A percentile compares a stretch with the other conserved stretches of the same genome.
Evolutionary conservation across 306 rosid genomes (phyloP).

Genomic region (Mimosa bimucronata): DNA sequence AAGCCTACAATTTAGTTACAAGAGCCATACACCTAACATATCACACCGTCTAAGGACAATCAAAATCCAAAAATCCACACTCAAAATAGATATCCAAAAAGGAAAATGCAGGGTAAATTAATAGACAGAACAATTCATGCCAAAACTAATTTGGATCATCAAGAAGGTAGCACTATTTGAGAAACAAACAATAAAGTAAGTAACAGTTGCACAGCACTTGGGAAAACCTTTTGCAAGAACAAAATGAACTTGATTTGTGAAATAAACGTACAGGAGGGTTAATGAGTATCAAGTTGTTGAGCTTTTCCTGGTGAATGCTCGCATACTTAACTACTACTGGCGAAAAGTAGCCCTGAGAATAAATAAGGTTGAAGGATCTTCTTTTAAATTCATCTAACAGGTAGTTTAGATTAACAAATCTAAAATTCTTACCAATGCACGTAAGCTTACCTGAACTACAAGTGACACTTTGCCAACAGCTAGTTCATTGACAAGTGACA

Average conservation of each 20-base stretch:
- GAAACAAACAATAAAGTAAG: conserved; percentile 12
- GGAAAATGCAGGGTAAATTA: background rate
- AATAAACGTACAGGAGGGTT: conserved; percentile 76
- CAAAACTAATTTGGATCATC: conserved; percentile 12
- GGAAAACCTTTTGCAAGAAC: conserved; percentile 2
- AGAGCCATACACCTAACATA: background rate
- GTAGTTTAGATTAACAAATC: conserved; percentile 5
- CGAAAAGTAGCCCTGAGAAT: conserved; percentile 79
- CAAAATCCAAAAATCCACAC: conserved; percentile 4
- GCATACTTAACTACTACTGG: conserved; percentile 84
- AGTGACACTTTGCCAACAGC: conserved; percentile 65
- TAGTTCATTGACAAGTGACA: conserved; percentile 65
- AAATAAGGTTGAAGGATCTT: conserved; percentile 31
- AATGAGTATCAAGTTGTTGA: conserved; percentile 66
- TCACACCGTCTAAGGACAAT: background rate
- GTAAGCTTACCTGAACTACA: conserved; percentile 68
- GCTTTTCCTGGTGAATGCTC: conserved; percentile 63
- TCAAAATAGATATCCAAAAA: background rate
- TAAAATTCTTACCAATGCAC: conserved; percentile 22
- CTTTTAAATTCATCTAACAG: conserved; percentile 22
- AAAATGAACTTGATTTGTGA: conserved; percentile 24
- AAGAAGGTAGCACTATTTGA: background rate
- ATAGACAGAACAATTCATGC: background rate
- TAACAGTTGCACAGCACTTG: conserved; percentile 6
- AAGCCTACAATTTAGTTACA: background rate